Evolutionary conservation across 768 basidiomycete species (phyloP).

Genomic region (Lactarius evosmus): DNA sequence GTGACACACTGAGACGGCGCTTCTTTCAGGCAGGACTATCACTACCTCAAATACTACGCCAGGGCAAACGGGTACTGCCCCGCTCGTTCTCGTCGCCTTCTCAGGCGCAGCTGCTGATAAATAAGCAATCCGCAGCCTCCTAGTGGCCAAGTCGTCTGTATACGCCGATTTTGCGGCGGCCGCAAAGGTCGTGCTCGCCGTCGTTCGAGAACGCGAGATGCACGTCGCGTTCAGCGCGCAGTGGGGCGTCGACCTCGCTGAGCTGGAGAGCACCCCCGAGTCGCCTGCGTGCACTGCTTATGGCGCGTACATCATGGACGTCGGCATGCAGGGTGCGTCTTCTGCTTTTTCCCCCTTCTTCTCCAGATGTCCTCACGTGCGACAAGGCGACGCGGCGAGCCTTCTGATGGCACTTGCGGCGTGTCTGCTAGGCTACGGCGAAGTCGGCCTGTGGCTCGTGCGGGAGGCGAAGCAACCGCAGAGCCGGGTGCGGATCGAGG

Average conservation of each 20-base stretch:
- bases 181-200: constrained; percentile 56
- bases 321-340: constrained; percentile 59
- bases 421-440: constrained; percentile 89
- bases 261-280: constrained; percentile 62
- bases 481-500: constrained; percentile 56
- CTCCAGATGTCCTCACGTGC: not conserved
- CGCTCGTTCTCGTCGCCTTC: not conserved
- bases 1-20: not conserved
- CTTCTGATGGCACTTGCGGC: constrained; percentile 80
- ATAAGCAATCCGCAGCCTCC: constrained; percentile 45
- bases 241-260: constrained; percentile 63
- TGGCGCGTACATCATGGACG: constrained; percentile 79
- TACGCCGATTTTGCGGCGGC: constrained; percentile 62
- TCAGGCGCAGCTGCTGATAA: not conserved
- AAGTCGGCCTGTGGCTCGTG: constrained; percentile 83
- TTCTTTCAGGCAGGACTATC: constrained; percentile 67
- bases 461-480: constrained; percentile 46
- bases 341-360: not conserved
- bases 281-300: constrained; percentile 77
- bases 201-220: constrained; percentile 67
- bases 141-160: constrained; percentile 71
- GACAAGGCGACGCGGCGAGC: constrained; percentile 50
- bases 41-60: constrained; percentile 79
- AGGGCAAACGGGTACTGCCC: constrained; percentile 65
- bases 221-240: constrained; percentile 68